These are phyloP conservation scores for Leucogyrophana mollusca DNA, from an alignment of 768 basidiomycete genomes.

Conservation along the genomic window DNA sequence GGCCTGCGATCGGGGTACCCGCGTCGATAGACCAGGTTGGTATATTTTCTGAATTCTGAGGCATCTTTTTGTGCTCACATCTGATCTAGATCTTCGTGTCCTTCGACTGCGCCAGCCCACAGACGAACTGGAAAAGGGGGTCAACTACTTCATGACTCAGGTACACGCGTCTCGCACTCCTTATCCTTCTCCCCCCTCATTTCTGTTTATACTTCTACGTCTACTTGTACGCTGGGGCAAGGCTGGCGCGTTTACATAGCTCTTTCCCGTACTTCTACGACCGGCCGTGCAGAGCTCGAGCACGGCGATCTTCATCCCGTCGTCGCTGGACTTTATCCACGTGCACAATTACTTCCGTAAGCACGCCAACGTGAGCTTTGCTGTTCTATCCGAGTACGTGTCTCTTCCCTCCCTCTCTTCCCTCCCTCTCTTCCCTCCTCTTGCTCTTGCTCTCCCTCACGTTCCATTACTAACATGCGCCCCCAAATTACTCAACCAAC, in stretches of 20 bases:
- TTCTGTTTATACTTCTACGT: too few species aligned
- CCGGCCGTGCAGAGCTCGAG: constrained; percentile 92
- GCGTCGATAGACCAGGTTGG: constrained; percentile 80
- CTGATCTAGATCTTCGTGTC: constrained; percentile 61
- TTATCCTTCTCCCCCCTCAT: neutral
- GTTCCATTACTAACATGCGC: neutral
- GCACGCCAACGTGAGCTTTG: constrained; percentile 63
- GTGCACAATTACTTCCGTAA: constrained; percentile 86
- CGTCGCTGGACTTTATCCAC: constrained; percentile 95
- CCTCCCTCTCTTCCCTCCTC: neutral
- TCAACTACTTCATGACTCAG: constrained; percentile 85
- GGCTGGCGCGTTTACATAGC: constrained; percentile 35
- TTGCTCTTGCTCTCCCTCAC: neutral
- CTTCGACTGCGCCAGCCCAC: constrained; percentile 69
- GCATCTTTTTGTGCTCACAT: constrained; percentile 6
- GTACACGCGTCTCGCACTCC: constrained; percentile 34
- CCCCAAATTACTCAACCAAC: constrained; percentile 80
- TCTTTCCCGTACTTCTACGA: constrained; percentile 80
- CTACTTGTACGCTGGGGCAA: neutral
- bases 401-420: neutral
- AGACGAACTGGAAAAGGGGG: constrained; percentile 87
- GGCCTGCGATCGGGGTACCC: constrained; percentile 74
- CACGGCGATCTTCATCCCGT: constrained; percentile 87
- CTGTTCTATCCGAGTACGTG: constrained; percentile 86
- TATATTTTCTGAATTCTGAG: constrained; percentile 2